Evolutionary conservation across 2,329 filamentous ascomycete species (phyloP).

Genomic region (Exophiala alcalophila): DNA sequence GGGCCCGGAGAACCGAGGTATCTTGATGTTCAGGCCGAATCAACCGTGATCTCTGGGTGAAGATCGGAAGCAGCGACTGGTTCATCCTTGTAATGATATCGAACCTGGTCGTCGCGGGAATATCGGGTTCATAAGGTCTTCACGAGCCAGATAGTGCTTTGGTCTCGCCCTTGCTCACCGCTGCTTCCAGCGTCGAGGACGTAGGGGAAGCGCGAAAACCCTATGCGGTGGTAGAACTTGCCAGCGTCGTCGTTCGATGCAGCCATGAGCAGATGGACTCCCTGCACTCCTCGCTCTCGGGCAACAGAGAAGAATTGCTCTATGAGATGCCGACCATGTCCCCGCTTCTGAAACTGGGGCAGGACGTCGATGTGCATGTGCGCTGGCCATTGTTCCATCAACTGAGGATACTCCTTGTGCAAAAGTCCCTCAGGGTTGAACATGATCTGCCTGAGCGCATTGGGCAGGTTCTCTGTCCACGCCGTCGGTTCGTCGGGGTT

Average conservation of each 20-base stretch:
- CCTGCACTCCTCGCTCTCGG: slow-evolving; percentile 8
- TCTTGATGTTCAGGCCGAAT: too few relatives aligned
- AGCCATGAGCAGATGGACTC: slow-evolving; percentile 27
- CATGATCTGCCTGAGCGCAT: slow-evolving; percentile 22
- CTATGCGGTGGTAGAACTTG: slow-evolving; percentile 27
- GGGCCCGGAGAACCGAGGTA: too few relatives aligned
- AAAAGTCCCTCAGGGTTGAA: slow-evolving; percentile 22
- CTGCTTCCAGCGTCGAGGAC: slow-evolving; percentile 23
- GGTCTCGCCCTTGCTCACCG: slow-evolving; percentile 24
- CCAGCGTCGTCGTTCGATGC: slow-evolving; percentile 24
- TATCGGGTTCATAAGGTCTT: slow-evolving; percentile 18
- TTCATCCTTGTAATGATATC: too few relatives aligned
- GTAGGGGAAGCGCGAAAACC: slow-evolving; percentile 22
- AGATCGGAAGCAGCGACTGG: too few relatives aligned
- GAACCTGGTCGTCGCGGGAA: too few relatives aligned
- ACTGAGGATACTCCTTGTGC: slow-evolving; percentile 18
- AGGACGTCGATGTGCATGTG: slow-evolving; percentile 30
- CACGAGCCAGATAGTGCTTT: slow-evolving; percentile 23
- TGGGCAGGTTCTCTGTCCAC: slow-evolving; percentile 21
- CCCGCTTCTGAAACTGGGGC: slow-evolving; percentile 19
- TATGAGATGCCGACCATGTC: slow-evolving; percentile 26
- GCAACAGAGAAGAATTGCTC: slow-evolving; percentile 13
- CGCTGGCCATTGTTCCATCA: slow-evolving; percentile 25
- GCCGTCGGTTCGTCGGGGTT: slow-evolving; percentile 11
- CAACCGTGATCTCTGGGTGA: too few relatives aligned